Conservation (phyloP, 805 yeast genomes). For the Clavispora santaluciae region DNA sequence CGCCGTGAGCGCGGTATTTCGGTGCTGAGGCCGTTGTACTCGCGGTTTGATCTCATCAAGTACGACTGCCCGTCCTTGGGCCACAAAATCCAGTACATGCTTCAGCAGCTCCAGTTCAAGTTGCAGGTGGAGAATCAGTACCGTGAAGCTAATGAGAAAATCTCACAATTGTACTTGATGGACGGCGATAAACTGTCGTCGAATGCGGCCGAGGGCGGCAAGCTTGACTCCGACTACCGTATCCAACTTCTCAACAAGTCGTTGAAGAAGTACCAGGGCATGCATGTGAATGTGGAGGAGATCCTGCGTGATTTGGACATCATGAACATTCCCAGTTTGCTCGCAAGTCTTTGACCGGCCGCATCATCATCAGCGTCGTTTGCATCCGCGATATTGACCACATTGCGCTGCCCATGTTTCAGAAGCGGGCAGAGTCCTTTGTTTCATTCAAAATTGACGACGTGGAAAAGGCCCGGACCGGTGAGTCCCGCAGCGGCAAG, state of each 20-base stretch:
- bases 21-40: conserved; percentile 41
- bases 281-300: conserved; percentile 71
- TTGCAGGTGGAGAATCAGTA: conserved; percentile 92
- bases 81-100: conserved; percentile 90
- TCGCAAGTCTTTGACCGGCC: conserved; percentile 81
- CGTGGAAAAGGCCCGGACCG: conserved; percentile 72
- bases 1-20: conserved; percentile 6
- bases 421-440: conserved; percentile 73
- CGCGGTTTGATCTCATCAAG: conserved; percentile 76
- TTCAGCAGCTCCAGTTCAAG: conserved; percentile 90
- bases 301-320: conserved; percentile 62
- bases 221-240: conserved; percentile 77
- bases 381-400: conserved; percentile 90
- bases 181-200: conserved; percentile 88
- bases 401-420: conserved; percentile 74
- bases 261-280: conserved; percentile 80
- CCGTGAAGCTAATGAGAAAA: conserved; percentile 85
- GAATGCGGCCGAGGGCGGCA: conserved; percentile 85
- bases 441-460: conserved; percentile 85
- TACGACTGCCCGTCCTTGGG: conserved; percentile 94
- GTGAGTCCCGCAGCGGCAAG: conserved; percentile 67
- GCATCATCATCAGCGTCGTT: conserved; percentile 64
- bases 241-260: conserved; percentile 80
- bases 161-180: conserved; percentile 76
- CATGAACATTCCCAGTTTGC: conserved; percentile 66